phyloP scores from a whole-genome alignment of 345 rosid genomes.

The Eutrema heterophyllum region DNA sequence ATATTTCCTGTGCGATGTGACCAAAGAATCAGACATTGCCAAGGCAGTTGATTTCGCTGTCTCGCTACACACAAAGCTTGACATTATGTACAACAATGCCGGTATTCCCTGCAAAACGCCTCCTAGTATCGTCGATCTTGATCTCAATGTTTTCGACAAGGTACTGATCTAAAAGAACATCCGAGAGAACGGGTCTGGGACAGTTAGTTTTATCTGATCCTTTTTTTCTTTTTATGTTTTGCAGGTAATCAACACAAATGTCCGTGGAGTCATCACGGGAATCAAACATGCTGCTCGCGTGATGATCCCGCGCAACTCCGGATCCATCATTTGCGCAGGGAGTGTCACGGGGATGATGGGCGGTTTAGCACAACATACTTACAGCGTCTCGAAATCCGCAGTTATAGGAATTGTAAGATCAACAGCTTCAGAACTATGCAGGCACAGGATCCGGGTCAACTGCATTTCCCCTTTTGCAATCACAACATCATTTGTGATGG shows the following conservation, averaged over 20 bases:
- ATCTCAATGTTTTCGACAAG: conserved; percentile 56
- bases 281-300: conserved; percentile 76
- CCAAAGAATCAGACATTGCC: conserved; percentile 62
- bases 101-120: conserved; percentile 67
- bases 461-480: conserved; percentile 77
- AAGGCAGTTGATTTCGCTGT: conserved; percentile 63
- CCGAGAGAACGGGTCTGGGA: not conserved
- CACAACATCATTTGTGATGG: conserved; percentile 57
- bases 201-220: not conserved
- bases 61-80: conserved; percentile 44
- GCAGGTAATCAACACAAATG: conserved; percentile 58
- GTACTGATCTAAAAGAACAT: not conserved
- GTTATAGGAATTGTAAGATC: conserved; percentile 61
- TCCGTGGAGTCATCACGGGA: conserved; percentile 66
- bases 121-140: conserved; percentile 58
- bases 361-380: conserved; percentile 69
- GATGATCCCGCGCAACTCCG: conserved; percentile 63
- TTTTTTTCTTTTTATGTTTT: not conserved
- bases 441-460: conserved; percentile 62
- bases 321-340: conserved; percentile 69
- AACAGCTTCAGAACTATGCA: conserved; percentile 63
- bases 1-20: conserved; percentile 61
- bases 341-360: conserved; percentile 68
- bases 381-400: conserved; percentile 51
- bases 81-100: conserved; percentile 83